Evolutionary conservation across 495 filamentous ascomycete genomes (phyloP).

Genomic region (Friedmanniomyces simplex): DNA sequence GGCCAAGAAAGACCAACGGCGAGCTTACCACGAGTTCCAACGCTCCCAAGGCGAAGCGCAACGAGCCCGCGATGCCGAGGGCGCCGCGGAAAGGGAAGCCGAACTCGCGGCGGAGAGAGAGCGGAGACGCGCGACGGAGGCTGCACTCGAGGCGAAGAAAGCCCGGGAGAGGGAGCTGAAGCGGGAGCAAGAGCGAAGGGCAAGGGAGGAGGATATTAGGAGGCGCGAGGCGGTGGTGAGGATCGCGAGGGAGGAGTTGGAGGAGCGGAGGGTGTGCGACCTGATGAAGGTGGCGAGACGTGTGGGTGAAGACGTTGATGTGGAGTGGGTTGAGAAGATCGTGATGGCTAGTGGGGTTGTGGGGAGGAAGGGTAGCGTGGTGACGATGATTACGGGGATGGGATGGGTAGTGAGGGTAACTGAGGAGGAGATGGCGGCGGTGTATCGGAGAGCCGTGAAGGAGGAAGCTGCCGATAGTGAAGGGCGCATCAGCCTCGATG

Average conservation of each 20-base stretch:
- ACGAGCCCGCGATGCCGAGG: conserved; percentile 28
- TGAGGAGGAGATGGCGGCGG: conserved; percentile 21
- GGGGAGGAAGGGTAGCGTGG: conserved; percentile 8
- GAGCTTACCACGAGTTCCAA: conserved; percentile 41
- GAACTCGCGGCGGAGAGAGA: conserved; percentile 31
- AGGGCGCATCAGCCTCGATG: not conserved
- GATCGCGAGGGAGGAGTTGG: conserved; percentile 22
- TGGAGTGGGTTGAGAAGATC: conserved; percentile 28
- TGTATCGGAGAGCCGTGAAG: conserved; percentile 19
- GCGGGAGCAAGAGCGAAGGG: conserved; percentile 10
- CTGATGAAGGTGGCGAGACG: conserved; percentile 20
- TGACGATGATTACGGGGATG: conserved; percentile 26
- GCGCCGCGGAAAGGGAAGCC: conserved; percentile 31
- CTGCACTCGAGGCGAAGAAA: conserved; percentile 30
- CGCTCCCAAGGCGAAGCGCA: conserved; percentile 34
- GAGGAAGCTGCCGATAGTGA: not conserved
- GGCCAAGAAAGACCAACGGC: conserved; percentile 37
- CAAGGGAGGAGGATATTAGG: conserved; percentile 26
- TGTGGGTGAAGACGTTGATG: conserved; percentile 24
- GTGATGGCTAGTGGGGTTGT: conserved; percentile 24
- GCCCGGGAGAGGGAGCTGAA: conserved; percentile 14
- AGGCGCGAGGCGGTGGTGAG: conserved; percentile 30
- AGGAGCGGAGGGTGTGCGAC: conserved; percentile 24
- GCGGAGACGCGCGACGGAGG: conserved; percentile 31
- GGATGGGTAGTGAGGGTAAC: conserved; percentile 28